phyloP scores from a whole-genome alignment of 2,329 filamentous ascomycete species.

The Aureobasidium sp. region DNA sequence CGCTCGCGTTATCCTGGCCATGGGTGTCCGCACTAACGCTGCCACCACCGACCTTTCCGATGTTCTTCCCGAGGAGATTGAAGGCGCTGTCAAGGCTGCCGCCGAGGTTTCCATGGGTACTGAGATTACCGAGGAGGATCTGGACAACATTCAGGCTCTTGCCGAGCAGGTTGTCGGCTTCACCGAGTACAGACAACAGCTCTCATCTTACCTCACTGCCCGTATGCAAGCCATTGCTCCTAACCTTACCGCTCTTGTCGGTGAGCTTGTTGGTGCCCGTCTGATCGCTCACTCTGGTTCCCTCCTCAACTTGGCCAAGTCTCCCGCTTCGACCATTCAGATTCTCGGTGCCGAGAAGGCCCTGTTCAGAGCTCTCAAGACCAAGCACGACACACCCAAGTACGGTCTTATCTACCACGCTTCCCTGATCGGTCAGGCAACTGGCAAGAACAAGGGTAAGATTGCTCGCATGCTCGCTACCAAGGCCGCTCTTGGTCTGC shows the following conservation, averaged over 20 bases:
- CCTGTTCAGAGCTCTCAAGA: constrained; percentile 95
- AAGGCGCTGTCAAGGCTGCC: constrained; percentile 81
- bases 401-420: constrained; percentile 93
- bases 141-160: constrained; percentile 84
- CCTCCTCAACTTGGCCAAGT: constrained; percentile 90
- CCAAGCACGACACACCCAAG: constrained; percentile 97
- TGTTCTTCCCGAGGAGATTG: constrained; percentile 91
- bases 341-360: constrained; percentile 98
- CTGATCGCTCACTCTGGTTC: constrained; percentile 93
- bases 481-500: constrained; percentile 86
- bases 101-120: constrained; percentile 98
- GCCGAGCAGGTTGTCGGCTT: constrained; percentile 91
- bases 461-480: constrained; percentile 93
- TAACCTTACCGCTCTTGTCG: constrained; percentile 87
- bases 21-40: constrained; percentile 82
- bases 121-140: constrained; percentile 86
- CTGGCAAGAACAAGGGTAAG: constrained; percentile 98
- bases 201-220: constrained; percentile 80
- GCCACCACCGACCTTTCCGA: constrained; percentile 71
- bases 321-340: constrained; percentile 90
- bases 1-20: constrained; percentile 75
- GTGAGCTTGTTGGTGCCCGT: constrained; percentile 87
- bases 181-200: constrained; percentile 80
- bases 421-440: constrained; percentile 91
- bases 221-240: constrained; percentile 97